Base-by-base conservation (phyloP, 768 basidiomycete species). In the Rhodotorula diobovata region DNA sequence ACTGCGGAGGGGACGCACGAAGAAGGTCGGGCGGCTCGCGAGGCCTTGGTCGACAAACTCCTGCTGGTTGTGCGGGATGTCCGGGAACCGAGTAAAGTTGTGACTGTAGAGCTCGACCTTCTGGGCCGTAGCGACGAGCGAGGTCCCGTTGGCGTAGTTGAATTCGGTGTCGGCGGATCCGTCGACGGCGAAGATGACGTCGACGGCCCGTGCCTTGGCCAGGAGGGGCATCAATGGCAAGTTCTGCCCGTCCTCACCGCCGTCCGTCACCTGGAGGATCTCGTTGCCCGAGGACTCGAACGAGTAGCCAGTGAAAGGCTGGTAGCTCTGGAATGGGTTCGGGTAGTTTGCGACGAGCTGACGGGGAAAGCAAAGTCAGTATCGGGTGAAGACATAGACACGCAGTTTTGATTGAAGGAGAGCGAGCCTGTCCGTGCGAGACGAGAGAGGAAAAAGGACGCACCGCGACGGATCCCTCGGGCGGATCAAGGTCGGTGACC, bases 151-250 rank as follows among this genome's bases (percentile, higher is more conserved):
- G 68, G 87, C 87, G 85, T 87, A 93, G 67, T 80, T 83, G 61
- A 86, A 83, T 6, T 14, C 76, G 9, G 82, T 82, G 70, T 83
- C 82, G 59, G 79, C 82, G 0, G 80, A 81, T 34, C 84, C 85
- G 76, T 93, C 91, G 30, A 90, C 81, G 0, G 88, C 89, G 25
- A 94, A 82, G 74, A 93, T 85, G 9, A 89, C 85, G 76, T 94
- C 91, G 53, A 93, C 76, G 1, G 78, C 83, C 60, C 92, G 84
- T 2, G 85, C 84, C 59, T 86, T 87, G 37, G 90, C 86, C 64
- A 93, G 84, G 37, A 91, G 80, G 2, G 88, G 88, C 30, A 85
- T 86, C 35, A 89, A 82, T 0, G 91, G 91, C 14, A 90, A 78
- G 76, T 89, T 88, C 76, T 90, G 88, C 18, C 80, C 79, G 76